phyloP scores from a whole-genome alignment of 768 basidiomycete genomes.

The Pisolithus marmoratus region DNA sequence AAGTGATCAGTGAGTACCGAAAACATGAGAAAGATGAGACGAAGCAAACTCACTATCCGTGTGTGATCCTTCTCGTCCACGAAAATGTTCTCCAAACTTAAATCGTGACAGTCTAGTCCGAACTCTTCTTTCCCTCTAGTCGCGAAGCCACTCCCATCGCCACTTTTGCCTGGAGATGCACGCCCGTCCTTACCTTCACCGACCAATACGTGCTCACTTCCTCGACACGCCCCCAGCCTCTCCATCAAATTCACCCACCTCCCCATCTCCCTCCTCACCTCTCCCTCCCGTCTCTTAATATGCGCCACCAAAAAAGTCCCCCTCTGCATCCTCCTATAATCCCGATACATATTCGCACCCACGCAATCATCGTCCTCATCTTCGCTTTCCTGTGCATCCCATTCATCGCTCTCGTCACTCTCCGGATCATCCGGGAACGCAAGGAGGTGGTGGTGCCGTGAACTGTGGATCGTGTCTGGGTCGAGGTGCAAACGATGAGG shows the following conservation, averaged over 20 bases:
- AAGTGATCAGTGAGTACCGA: background rate
- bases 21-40: background rate
- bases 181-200: background rate
- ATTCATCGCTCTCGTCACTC: constrained; percentile 75
- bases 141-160: background rate
- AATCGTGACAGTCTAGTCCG: constrained; percentile 78
- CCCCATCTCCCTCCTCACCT: constrained; percentile 63
- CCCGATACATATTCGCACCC: constrained; percentile 73
- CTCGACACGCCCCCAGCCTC: constrained; percentile 35
- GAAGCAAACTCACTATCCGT: constrained; percentile 52
- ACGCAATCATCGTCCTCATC: constrained; percentile 70
- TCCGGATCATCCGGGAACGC: constrained; percentile 63
- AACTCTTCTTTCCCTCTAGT: constrained; percentile 50
- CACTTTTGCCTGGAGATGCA: too few species aligned
- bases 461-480: constrained; percentile 68
- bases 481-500: constrained; percentile 77
- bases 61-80: constrained; percentile 65
- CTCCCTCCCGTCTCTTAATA: constrained; percentile 54
- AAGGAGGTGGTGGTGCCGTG: constrained; percentile 60
- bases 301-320: constrained; percentile 75
- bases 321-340: constrained; percentile 78
- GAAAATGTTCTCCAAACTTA: constrained; percentile 81
- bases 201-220: constrained; percentile 10
- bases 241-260: constrained; percentile 70
- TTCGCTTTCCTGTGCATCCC: constrained; percentile 74